A percentile compares a stretch with the other conserved stretches of the same genome.
phyloP scores from a whole-genome alignment of 345 rosid genomes.

The Populus tremula region DNA sequence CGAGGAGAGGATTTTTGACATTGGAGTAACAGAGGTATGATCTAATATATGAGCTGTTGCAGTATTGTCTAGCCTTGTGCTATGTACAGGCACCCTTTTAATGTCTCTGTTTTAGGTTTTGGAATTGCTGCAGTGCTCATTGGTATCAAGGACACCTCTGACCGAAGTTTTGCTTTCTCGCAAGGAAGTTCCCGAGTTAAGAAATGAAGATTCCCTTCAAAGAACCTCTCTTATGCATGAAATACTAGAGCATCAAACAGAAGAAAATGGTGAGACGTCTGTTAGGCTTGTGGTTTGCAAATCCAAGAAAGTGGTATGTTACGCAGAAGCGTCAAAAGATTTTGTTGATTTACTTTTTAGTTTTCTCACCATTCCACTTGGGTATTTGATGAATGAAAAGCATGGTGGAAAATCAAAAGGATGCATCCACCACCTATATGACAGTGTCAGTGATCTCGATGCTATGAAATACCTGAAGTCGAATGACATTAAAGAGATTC shows the following conservation, averaged over 20 bases:
- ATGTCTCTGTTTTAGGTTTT: conserved; percentile 24
- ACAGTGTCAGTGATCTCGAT: conserved; percentile 12
- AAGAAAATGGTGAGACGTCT: not conserved
- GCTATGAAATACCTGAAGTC: conserved; percentile 10
- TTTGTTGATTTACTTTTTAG: conserved; percentile 31
- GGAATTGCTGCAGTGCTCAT: conserved; percentile 11
- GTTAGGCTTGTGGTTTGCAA: conserved; percentile 23
- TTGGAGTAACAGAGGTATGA: conserved; percentile 14
- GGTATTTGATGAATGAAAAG: conserved; percentile 14
- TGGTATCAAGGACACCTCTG: conserved; percentile 17
- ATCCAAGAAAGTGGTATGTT: conserved; percentile 19
- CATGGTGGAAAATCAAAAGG: not conserved
- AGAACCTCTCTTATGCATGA: not conserved
- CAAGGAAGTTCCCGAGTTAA: not conserved
- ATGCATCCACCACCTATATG: conserved; percentile 13
- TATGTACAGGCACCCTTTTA: not conserved
- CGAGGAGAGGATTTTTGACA: conserved; percentile 6
- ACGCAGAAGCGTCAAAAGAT: conserved; percentile 25
- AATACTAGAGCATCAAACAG: not conserved
- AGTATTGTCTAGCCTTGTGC: not conserved
- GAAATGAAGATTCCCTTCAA: not conserved
- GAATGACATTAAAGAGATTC: not conserved
- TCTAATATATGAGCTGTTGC: not conserved
- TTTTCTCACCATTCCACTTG: conserved; percentile 33
- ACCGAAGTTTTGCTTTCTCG: conserved; percentile 16